These are phyloP conservation scores for Aspergillus neotritici DNA, from an alignment of 2,329 filamentous ascomycete species.

Conservation along the genomic window DNA sequence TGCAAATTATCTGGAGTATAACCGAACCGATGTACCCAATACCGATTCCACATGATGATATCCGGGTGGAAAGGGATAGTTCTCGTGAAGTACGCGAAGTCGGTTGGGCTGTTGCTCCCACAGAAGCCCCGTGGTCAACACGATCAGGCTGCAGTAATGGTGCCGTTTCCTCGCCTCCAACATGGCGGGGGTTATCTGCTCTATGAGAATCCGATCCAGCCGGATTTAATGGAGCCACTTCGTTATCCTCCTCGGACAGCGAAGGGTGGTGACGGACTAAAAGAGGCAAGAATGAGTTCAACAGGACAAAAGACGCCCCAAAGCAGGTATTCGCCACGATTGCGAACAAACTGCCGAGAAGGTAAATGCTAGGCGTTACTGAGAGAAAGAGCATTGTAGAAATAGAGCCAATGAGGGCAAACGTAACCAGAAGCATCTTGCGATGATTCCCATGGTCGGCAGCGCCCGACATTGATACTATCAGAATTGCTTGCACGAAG, in stretches of 20 bases:
- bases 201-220: constrained; percentile 12
- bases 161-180: constrained; percentile 17
- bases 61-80: constrained; percentile 76
- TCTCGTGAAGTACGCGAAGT: constrained; percentile 49
- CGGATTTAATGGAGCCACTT: constrained; percentile 1
- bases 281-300: constrained; percentile 91
- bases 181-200: neutral
- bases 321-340: constrained; percentile 92
- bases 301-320: constrained; percentile 86
- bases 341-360: constrained; percentile 76
- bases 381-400: constrained; percentile 86
- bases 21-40: constrained; percentile 88
- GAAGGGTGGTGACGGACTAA: constrained; percentile 78
- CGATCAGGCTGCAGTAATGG: constrained; percentile 21
- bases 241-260: constrained; percentile 31
- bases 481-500: constrained; percentile 77
- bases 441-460: constrained; percentile 91
- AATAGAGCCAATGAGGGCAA: constrained; percentile 74
- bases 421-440: constrained; percentile 79
- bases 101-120: constrained; percentile 3
- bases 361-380: constrained; percentile 66
- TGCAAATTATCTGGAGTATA: constrained; percentile 74
- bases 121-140: constrained; percentile 2
- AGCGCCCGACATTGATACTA: constrained; percentile 93
- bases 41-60: constrained; percentile 87